Conservation (phyloP, 176 grass and related monocot genomes). For the Microstegium vimineum region DNA sequence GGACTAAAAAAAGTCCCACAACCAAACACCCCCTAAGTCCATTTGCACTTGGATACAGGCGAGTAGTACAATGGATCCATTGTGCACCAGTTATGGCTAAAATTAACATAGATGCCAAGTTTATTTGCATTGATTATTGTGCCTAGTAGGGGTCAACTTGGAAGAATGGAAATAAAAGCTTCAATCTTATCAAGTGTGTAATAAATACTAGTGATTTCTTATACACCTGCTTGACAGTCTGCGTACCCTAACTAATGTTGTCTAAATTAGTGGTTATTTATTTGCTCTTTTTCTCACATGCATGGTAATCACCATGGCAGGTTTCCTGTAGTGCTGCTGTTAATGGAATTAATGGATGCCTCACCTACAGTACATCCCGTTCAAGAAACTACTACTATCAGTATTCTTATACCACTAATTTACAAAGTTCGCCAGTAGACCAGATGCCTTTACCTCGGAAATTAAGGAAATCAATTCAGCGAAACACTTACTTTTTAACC, state of each 20-base stretch:
- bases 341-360: conserved; percentile 31
- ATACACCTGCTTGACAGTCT: not conserved
- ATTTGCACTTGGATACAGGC: not conserved
- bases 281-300: not conserved
- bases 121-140: not conserved
- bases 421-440: conserved; percentile 21
- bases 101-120: not conserved
- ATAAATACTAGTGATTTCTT: not conserved
- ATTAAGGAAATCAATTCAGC: conserved; percentile 21
- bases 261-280: not conserved
- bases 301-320: conserved; percentile 23
- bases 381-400: conserved; percentile 23
- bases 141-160: not conserved
- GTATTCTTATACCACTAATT: conserved; percentile 1
- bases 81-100: not conserved
- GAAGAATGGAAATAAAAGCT: not conserved
- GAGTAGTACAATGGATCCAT: not conserved
- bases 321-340: conserved; percentile 37
- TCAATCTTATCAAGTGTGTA: not conserved
- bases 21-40: no score
- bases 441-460: conserved; percentile 35
- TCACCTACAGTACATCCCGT: conserved; percentile 2
- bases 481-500: conserved; percentile 13
- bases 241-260: not conserved
- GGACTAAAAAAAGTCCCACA: no score